Evolutionary conservation across 1,284 basidiomycete species (phyloP).

Genomic region (Paramarasmius palmivorus): DNA sequence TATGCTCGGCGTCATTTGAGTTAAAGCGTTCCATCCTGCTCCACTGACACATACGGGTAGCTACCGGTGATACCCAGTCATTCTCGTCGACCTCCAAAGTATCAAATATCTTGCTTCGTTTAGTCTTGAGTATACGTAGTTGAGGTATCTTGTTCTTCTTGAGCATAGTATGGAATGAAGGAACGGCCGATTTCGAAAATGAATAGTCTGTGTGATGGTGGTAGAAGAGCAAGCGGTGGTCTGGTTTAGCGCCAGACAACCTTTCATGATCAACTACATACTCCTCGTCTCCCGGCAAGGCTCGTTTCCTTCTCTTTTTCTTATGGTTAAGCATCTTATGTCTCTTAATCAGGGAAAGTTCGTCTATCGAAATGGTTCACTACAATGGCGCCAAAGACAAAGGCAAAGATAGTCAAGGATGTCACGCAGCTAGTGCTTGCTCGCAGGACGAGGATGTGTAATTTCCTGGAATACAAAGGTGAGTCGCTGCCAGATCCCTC

Average conservation of each 20-base stretch:
- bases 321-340: not conserved
- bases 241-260: not conserved
- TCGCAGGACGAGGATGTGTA: conserved; percentile 97
- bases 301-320: conserved; percentile 33
- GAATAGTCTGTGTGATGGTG: not conserved
- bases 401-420: conserved; percentile 99
- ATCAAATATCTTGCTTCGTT: not conserved
- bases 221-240: not conserved
- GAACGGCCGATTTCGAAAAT: too few relatives aligned
- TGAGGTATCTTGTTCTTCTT: too few relatives aligned
- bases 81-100: not conserved
- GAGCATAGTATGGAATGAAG: too few relatives aligned
- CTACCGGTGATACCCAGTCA: conserved; percentile 1
- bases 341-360: conserved; percentile 77
- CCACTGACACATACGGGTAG: not conserved
- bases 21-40: too few relatives aligned
- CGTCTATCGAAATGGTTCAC: conserved; percentile 99
- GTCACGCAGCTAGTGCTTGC: conserved; percentile 98
- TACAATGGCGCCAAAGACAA: conserved; percentile 91
- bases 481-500: conserved; percentile 18
- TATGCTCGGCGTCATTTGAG: not conserved
- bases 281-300: conserved; percentile 94
- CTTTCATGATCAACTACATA: conserved; percentile 80
- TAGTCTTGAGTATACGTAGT: too few relatives aligned
- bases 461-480: conserved; percentile 99